These are phyloP conservation scores for Gossypium ekmanianum DNA, from an alignment of 345 rosid genomes.

Conservation along the genomic window DNA sequence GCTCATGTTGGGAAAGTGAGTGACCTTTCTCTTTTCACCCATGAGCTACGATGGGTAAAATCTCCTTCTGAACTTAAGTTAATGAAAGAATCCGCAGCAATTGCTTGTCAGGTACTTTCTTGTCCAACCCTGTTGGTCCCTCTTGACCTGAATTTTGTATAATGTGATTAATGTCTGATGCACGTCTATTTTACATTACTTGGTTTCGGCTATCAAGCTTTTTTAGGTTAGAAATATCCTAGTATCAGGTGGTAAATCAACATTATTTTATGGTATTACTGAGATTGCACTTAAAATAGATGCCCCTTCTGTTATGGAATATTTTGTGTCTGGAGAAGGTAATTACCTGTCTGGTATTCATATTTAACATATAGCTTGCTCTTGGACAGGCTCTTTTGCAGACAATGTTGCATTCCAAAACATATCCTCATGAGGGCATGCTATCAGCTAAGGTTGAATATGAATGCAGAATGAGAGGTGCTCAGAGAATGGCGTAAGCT, in stretches of 20 bases:
- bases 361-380: conserved; percentile 12
- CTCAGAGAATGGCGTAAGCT: conserved; percentile 96
- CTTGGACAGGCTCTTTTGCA: conserved; percentile 70
- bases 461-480: conserved; percentile 89
- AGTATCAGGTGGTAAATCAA: not conserved
- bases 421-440: conserved; percentile 66
- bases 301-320: not conserved
- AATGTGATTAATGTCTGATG: not conserved
- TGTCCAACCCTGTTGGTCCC: not conserved
- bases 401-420: conserved; percentile 83
- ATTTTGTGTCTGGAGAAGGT: conserved; percentile 5
- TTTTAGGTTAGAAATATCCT: not conserved
- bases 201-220: not conserved
- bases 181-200: not conserved
- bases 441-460: conserved; percentile 85
- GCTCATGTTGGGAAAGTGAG: conserved; percentile 52
- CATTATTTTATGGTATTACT: not conserved
- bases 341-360: not conserved
- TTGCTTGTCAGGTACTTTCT: conserved; percentile 84
- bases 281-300: conserved; percentile 1
- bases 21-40: conserved; percentile 55
- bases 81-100: conserved; percentile 93
- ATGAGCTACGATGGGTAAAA: conserved; percentile 76
- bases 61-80: conserved; percentile 82
- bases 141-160: not conserved